Percentiles rank a stretch among this genome's conserved stretches.
Conservation (phyloP, 2,329 filamentous ascomycete genomes). For the Grosmannia serpens region DNA sequence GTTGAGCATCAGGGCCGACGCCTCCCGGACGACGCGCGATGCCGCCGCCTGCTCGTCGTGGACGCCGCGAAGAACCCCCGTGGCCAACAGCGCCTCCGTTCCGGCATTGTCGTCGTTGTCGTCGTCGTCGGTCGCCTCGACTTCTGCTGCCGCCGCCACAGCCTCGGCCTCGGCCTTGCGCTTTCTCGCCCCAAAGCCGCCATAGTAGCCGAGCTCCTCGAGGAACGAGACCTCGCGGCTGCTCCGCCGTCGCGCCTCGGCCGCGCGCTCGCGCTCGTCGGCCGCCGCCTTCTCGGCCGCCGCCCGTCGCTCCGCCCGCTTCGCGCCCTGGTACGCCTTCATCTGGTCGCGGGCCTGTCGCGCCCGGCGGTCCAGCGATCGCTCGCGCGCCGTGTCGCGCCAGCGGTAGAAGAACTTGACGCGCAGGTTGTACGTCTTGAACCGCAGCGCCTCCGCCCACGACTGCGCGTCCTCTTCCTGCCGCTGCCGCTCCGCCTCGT, state of each 20-base stretch:
- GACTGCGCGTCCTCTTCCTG: conserved; percentile 37
- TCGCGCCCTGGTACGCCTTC: conserved; percentile 23
- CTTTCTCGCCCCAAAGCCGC: conserved; percentile 2
- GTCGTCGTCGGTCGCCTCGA: conserved; percentile 14
- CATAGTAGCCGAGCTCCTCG: conserved; percentile 11
- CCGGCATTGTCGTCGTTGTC: conserved; percentile 18
- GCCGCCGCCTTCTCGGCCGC: conserved; percentile 25
- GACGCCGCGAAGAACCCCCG: conserved; percentile 29
- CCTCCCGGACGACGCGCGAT: conserved; percentile 22
- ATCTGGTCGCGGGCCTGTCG: conserved; percentile 39
- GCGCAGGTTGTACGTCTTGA: conserved; percentile 35
- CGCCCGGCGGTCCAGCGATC: conserved; percentile 37
- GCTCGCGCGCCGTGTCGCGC: conserved; percentile 36
- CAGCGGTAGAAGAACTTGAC: conserved; percentile 47
- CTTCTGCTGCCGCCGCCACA: neutral
- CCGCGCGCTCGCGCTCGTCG: conserved; percentile 15
- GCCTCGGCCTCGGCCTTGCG: conserved; percentile 1
- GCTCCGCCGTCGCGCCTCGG: conserved; percentile 10
- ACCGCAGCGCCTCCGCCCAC: conserved; percentile 35
- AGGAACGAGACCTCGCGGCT: conserved; percentile 15
- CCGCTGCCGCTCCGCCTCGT: conserved; percentile 28
- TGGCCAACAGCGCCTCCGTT: conserved; percentile 28
- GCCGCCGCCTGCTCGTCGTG: conserved; percentile 24
- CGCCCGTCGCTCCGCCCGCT: conserved; percentile 18
- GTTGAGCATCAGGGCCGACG: conserved; percentile 1